Base-by-base conservation (phyloP, 1,284 basidiomycete species). In the Ceratobasidium theobromae region DNA sequence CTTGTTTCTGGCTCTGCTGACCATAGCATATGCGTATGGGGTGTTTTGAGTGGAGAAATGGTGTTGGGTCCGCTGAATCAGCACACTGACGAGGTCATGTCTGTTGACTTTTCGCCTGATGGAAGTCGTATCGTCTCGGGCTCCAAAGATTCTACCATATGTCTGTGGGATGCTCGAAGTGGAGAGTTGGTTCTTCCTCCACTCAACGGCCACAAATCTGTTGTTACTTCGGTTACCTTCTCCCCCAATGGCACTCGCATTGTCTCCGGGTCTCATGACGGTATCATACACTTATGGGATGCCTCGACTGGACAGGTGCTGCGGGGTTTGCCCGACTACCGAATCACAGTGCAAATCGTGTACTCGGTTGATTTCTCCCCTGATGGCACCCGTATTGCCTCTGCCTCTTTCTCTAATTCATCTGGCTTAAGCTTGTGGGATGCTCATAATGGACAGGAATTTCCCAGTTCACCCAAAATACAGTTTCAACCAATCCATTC, bases 1-100 rank as follows among this genome's bases (percentile, higher is more conserved):
- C 18, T 62, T 14, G 46, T 46, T 23, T 66, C 64, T 9, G 64
- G 58, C 28, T 66, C 64, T 30, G 54, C 12, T 62, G 64, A 66
- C 38, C n/a, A 57, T 11, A 67, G 65, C 12, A 27, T 66, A 6
- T 45, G 41, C 4, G 23, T 66, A 14, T 66, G 64, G 64, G 64
- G 66, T 64, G 38, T 21, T n/a, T 16, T 25, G 60, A 60, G 8
- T 41, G 23, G 58, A 12, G 9, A 28, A 18, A 8, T 28, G 25
- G 18, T 57, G 2, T 25, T 52, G 8, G 14, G 38, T 11, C 40
- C 45, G 9, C 41, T 60, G 1, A 35, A 45, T 3, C 43, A 25
- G 1, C 43, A 60, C 30, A 60, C 16, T 25, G 16, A 18, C 9
- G 8, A 30, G 25, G 45, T 60, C n/a, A 23, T 16, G 1, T 28